Percentiles rank a stretch among this genome's conserved stretches.
Conservation (phyloP, 805 yeast species). For the Diddensiella transvaalensis region DNA sequence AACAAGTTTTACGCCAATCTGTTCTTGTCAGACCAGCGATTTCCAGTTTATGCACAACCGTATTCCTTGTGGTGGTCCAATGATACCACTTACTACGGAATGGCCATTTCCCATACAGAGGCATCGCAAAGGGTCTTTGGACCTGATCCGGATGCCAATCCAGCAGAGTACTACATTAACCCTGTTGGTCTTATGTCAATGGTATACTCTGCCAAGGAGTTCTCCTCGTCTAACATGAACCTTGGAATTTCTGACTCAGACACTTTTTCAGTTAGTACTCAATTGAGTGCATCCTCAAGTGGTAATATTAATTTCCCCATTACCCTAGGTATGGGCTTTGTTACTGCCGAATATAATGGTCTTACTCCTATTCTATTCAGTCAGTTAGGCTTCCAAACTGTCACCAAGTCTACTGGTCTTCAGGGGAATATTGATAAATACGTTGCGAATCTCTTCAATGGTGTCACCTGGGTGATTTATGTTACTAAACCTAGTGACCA, state of each 20-base stretch:
- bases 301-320: conserved; percentile 50
- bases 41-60: conserved; percentile 62
- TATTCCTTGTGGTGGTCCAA: conserved; percentile 58
- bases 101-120: conserved; percentile 59
- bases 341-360: conserved; percentile 60
- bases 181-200: conserved; percentile 56
- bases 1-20: conserved; percentile 74
- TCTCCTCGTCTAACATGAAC: conserved; percentile 38
- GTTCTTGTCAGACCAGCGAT: conserved; percentile 51
- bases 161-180: conserved; percentile 48
- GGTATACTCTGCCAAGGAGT: conserved; percentile 51
- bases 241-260: conserved; percentile 47
- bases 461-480: conserved; percentile 50
- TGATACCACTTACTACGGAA: conserved; percentile 44
- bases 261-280: conserved; percentile 49
- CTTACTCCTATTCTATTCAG: conserved; percentile 46
- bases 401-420: conserved; percentile 36
- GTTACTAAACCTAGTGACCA: conserved; percentile 39
- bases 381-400: conserved; percentile 42
- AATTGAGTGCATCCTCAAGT: conserved; percentile 25
- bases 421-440: conserved; percentile 38
- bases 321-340: conserved; percentile 80
- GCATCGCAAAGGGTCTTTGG: conserved; percentile 43
- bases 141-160: conserved; percentile 41
- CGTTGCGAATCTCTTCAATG: conserved; percentile 38